phyloP scores from a whole-genome alignment of 768 basidiomycete species.

The Panus rudis region DNA sequence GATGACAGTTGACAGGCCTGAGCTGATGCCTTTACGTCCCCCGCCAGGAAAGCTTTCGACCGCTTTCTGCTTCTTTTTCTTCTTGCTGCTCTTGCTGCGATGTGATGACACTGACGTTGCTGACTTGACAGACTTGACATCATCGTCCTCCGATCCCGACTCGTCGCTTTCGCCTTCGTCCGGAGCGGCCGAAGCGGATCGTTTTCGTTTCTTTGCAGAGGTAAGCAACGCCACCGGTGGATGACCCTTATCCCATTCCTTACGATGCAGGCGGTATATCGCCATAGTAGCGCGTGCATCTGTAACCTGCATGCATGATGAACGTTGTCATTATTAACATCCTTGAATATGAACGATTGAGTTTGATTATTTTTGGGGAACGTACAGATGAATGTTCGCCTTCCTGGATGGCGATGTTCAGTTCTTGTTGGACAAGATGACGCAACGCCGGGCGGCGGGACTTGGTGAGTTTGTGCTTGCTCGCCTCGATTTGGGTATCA shows the following conservation, averaged over 20 bases:
- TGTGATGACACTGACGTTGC: background rate
- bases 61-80: slow-evolving; percentile 2
- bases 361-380: no score
- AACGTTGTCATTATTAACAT: no score
- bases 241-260: slow-evolving; percentile 60
- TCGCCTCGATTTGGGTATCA: slow-evolving; percentile 63
- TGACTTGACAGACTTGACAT: background rate
- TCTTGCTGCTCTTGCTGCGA: background rate
- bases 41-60: slow-evolving; percentile 35
- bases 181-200: background rate
- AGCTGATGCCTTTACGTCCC: slow-evolving; percentile 58
- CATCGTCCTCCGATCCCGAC: background rate
- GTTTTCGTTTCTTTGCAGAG: slow-evolving; percentile 15
- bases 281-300: slow-evolving; percentile 97
- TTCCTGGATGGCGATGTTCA: slow-evolving; percentile 73
- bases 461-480: slow-evolving; percentile 52
- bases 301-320: slow-evolving; percentile 50
- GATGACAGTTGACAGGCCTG: slow-evolving; percentile 49
- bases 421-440: slow-evolving; percentile 70
- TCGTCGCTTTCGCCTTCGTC: background rate
- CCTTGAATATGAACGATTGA: background rate
- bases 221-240: slow-evolving; percentile 1
- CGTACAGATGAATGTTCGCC: slow-evolving; percentile 90
- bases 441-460: slow-evolving; percentile 70
- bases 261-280: slow-evolving; percentile 75